Base-by-base conservation (phyloP, 768 basidiomycete species). In the Daedalea quercina region DNA sequence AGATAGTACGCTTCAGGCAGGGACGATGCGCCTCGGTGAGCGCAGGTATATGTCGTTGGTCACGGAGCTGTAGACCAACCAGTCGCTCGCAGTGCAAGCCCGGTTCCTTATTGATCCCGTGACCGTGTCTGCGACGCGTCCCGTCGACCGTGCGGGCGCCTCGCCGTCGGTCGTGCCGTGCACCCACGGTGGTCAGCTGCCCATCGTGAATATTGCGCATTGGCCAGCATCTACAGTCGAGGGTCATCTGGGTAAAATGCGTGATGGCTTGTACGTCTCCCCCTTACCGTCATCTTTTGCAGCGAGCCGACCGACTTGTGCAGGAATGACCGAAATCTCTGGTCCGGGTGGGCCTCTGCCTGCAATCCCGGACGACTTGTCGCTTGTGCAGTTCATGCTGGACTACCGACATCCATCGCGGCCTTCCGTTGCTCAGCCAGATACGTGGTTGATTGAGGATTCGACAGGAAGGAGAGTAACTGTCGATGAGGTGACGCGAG, bases 381-480 rank as follows among this genome's bases (percentile, higher is more conserved):
- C 79, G 7, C 61, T 81, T 35, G 73, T 77, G 1, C 80, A 82
- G 61, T 81, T 81, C 61, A 66, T 79, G 33, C 75, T 82, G 44
- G 77, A 79, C 57, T 62, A 56, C 34, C 58, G 63, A 4, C 76
- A 80, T 56, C 65, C 72, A 26, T 60, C 61, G 26, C 65, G 76
- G 37, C 78, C 79, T 1, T 50, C 54, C 11, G 68, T 71, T 53
- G 61, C 51, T 8, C 28, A 8, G 19, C 44, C 44, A 17, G 63
- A 62, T 33, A 72, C 79, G 3, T 81, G 78, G 73, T 59, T 81
- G 23, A 72, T 81, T 43, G 76, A 80, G 26, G 78, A 81, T 57
- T 67, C 64, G 6, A 73, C 76, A 0, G 79, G 78, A 15, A 68
- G 67, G 48, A 62, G 63, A 51, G 51, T 77, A 1, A 58, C 62